Evolutionary conservation across 2,329 filamentous ascomycete species (phyloP), one percentile per base, ranked within the genome.

Genomic region (Helotiales sp.): DNA sequence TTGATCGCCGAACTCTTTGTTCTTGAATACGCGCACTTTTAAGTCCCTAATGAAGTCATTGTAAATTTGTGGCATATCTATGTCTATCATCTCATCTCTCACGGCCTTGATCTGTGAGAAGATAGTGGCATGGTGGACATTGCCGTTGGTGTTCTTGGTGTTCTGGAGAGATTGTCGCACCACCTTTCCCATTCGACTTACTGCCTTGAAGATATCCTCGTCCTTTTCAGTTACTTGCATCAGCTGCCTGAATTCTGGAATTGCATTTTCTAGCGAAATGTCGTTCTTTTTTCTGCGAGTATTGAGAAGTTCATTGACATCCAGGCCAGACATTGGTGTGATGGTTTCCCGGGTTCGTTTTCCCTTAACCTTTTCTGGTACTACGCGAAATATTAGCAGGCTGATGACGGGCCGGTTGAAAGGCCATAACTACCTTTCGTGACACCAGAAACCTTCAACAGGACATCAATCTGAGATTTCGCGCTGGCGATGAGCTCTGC

Each of bases 241-340:
- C 2, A 90, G 85, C 77, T 93, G 93, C 77, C 94, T 96, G 86
- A 97, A 97, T 67, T 95, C 92, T 0, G 96, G 93, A 5, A 98
- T 88, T 1, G 94, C 88, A 70, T 98, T 98, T 10, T 90, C 85
- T 0, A 86, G 77, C 8, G 87, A 85, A 65, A 91, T 89, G 40
- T 63, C 60, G 64, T 80, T 81, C 68, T 79, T 79, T 30, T 80
- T 80, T 55, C 84, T 86, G 64, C 86, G 82, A 66, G 83, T 81
- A 54, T 86, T 85, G n/a, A 98, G 87, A 2, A 98, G 86, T 4
- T 88, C 89, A 67, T 94, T 91, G 45, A 98, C 86, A 74, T 98
- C 92, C 47, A 99, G 89, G 22, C 94, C 94, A 0, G 95, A 98
- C 8, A 97, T 86, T 0, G 96, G 96, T 74, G 95, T 95, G 66